Evolutionary conservation across 306 rosid genomes (phyloP).

Genomic region (Begonia fuchsioides): DNA sequence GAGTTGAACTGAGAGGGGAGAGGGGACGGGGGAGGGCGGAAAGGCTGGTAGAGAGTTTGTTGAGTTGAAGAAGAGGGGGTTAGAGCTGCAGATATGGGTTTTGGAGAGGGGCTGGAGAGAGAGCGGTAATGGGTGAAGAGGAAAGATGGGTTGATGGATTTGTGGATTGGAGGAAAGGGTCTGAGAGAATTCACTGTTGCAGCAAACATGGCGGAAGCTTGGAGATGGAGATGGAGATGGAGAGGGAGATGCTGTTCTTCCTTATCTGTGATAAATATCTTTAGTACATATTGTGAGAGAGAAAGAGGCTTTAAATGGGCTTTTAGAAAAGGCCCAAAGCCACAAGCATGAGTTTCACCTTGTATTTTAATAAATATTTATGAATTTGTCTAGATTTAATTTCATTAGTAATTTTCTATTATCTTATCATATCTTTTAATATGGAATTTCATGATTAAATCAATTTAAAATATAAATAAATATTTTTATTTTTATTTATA

Average conservation of each 20-base stretch:
- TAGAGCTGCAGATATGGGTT: constrained; percentile 20
- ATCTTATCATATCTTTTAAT: no score
- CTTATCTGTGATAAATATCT: constrained; percentile 4
- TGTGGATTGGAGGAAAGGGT: constrained; percentile 5
- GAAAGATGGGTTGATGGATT: background rate
- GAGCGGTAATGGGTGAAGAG: constrained; percentile 3
- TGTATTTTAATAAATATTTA: no score
- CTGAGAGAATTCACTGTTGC: background rate
- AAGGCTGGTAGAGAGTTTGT: constrained; percentile 63
- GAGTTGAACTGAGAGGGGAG: constrained; percentile 30
- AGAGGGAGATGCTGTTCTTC: background rate
- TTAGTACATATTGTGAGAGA: background rate
- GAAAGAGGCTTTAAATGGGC: background rate
- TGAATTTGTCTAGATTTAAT: no score
- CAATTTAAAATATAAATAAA: no score
- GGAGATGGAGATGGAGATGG: background rate
- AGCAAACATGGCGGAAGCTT: constrained; percentile 3
- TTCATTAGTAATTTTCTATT: no score
- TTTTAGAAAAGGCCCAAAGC: no score
- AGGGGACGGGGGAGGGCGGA: constrained; percentile 60
- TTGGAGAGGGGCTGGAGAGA: background rate
- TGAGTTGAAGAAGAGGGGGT: constrained; percentile 16
- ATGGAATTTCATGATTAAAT: no score
- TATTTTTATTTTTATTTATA: no score
- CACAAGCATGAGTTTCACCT: no score